A percentile compares a stretch with the other conserved stretches of the same genome.
phyloP scores from a whole-genome alignment of 192 early-diverging fungal genomes.

The Jimgerdemannia flammicorona region DNA sequence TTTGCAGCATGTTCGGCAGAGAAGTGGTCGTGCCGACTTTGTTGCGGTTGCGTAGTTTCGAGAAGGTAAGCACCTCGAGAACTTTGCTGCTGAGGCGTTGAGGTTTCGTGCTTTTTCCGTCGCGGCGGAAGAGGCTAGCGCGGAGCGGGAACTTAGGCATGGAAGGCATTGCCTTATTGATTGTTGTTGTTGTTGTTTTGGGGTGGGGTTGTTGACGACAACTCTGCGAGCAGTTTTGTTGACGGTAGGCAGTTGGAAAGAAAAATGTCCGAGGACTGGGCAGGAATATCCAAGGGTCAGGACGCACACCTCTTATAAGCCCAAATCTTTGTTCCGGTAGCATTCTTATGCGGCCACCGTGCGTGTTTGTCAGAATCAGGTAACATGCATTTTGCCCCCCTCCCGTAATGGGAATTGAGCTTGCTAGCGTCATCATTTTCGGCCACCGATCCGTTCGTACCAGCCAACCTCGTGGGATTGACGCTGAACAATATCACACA shows the following conservation, averaged over 20 bases:
- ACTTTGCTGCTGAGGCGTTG: not conserved
- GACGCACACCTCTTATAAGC: not conserved
- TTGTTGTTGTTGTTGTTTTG: not conserved
- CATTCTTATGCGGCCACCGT: not conserved
- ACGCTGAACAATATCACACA: not conserved
- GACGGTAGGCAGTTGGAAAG: not conserved
- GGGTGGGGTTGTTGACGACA: not conserved
- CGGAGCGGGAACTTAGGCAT: not conserved
- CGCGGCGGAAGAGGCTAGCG: not conserved
- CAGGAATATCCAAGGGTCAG: not conserved
- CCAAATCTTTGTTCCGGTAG: not conserved
- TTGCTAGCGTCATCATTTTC: not conserved
- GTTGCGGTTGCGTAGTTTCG: not conserved
- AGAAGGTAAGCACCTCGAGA: not conserved
- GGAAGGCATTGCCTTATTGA: not conserved
- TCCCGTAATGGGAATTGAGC: not conserved
- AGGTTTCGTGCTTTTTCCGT: too few species aligned
- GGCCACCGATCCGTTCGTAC: not conserved
- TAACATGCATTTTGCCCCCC: not conserved
- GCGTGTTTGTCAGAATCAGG: not conserved
- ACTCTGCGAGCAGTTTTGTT: not conserved
- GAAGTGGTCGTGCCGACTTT: not conserved
- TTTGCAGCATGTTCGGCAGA: not conserved
- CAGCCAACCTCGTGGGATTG: not conserved
- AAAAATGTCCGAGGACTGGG: not conserved